Evolutionary conservation across 805 yeast genomes (phyloP).

Genomic region (Saccharomycopsis sp.): DNA sequence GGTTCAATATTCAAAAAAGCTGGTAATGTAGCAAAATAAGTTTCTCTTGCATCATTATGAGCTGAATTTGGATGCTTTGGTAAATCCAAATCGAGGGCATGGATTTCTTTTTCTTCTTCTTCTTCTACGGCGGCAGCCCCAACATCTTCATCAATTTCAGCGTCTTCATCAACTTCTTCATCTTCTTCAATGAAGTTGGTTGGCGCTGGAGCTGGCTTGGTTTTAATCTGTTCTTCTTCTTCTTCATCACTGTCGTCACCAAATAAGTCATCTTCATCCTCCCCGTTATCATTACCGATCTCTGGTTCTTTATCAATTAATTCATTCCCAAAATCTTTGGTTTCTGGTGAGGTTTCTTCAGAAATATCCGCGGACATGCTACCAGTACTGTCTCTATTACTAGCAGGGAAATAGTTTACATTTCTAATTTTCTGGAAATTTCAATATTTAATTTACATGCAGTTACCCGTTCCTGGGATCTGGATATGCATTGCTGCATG

Average conservation of each 20-base stretch:
- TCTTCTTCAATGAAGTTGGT: slow-evolving; percentile 26
- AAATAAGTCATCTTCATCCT: slow-evolving; percentile 37
- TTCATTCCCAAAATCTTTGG: slow-evolving; percentile 11
- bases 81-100: slow-evolving; percentile 29
- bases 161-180: slow-evolving; percentile 25
- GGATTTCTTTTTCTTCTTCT: slow-evolving; percentile 20
- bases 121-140: no score
- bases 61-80: slow-evolving; percentile 40
- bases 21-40: slow-evolving; percentile 61
- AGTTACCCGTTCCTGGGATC: no score
- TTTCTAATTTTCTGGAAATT: no score
- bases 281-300: slow-evolving; percentile 19
- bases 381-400: no score
- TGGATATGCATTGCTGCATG: no score
- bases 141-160: slow-evolving; percentile 27
- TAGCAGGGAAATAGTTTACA: no score
- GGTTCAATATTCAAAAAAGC: slow-evolving; percentile 78
- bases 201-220: neutral
- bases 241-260: slow-evolving; percentile 33
- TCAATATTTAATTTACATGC: no score
- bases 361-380: no score
- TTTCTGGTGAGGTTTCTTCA: slow-evolving; percentile 14
- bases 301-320: slow-evolving; percentile 1
- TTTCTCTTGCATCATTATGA: slow-evolving; percentile 33
- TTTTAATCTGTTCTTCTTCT: slow-evolving; percentile 22